These are phyloP conservation scores for Aureobasidium zeae DNA, from an alignment of 2,329 filamentous ascomycete genomes.

Conservation along the genomic window DNA sequence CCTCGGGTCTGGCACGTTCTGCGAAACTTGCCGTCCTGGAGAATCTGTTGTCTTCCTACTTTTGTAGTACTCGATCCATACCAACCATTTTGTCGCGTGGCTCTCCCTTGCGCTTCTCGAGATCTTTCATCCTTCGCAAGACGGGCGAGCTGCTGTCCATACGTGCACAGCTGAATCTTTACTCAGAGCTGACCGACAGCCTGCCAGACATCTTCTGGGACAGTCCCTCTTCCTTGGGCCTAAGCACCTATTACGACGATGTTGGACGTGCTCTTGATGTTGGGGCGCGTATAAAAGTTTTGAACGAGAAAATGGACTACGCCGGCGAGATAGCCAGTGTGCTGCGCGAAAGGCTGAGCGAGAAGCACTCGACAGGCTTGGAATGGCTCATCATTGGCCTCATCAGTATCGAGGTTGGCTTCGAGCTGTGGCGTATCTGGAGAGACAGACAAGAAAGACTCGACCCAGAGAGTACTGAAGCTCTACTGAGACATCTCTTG, in stretches of 20 bases:
- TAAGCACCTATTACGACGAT: slow-evolving; percentile 92
- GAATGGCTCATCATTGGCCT: slow-evolving; percentile 95
- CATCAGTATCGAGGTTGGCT: slow-evolving; percentile 84
- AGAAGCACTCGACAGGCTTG: slow-evolving; percentile 77
- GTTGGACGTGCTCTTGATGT: slow-evolving; percentile 86
- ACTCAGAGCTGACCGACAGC: slow-evolving; percentile 91
- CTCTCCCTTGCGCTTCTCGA: slow-evolving; percentile 52
- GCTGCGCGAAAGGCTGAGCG: slow-evolving; percentile 75
- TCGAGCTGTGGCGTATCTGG: slow-evolving; percentile 69
- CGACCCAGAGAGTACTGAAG: slow-evolving; percentile 35
- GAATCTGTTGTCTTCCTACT: slow-evolving; percentile 70
- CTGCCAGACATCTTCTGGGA: slow-evolving; percentile 98
- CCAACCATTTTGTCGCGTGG: slow-evolving; percentile 66
- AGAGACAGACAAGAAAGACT: slow-evolving; percentile 46
- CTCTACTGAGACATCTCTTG: slow-evolving; percentile 32
- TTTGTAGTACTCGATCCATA: slow-evolving; percentile 75
- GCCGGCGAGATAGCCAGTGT: slow-evolving; percentile 91
- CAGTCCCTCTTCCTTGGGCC: slow-evolving; percentile 71
- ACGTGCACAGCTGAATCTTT: slow-evolving; percentile 88
- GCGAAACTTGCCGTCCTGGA: slow-evolving; percentile 93
- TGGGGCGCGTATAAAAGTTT: slow-evolving; percentile 74
- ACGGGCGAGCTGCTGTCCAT: slow-evolving; percentile 86
- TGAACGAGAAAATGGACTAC: slow-evolving; percentile 98
- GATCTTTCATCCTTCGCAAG: slow-evolving; percentile 79
- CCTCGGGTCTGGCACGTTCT: slow-evolving; percentile 80